A percentile compares a stretch with the other conserved stretches of the same genome.
Evolutionary conservation across 164 flowering plant species (phyloP).

Genomic region (Stephania japonica): DNA sequence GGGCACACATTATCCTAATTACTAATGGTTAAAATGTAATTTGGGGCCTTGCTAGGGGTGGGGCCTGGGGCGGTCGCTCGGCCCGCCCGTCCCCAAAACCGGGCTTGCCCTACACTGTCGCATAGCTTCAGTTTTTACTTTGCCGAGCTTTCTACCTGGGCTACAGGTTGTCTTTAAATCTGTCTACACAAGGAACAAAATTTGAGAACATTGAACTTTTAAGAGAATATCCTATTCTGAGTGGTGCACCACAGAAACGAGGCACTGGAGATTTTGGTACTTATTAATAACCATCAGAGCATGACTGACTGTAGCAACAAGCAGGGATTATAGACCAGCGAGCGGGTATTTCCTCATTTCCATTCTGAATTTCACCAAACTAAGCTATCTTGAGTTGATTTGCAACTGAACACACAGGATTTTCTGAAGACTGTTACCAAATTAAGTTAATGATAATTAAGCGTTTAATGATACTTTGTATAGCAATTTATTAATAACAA

Average conservation of each 20-base stretch:
- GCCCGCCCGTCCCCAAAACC: too few species aligned
- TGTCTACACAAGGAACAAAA: slow-evolving; percentile 37
- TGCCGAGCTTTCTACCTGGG: too few species aligned
- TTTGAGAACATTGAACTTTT: slow-evolving; percentile 66
- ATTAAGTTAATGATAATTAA: neutral
- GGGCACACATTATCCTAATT: too few species aligned
- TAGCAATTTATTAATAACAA: neutral
- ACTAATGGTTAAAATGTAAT: too few species aligned
- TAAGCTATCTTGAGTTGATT: slow-evolving; percentile 17
- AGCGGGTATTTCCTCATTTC: slow-evolving; percentile 13
- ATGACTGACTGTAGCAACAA: slow-evolving; percentile 35
- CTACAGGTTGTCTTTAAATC: slow-evolving; percentile 21
- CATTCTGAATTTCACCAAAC: slow-evolving; percentile 34
- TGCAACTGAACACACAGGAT: slow-evolving; percentile 48
- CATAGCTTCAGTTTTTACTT: neutral
- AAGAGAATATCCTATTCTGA: slow-evolving; percentile 49
- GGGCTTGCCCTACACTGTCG: too few species aligned
- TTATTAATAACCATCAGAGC: slow-evolving; percentile 51
- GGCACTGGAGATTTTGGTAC: slow-evolving; percentile 35
- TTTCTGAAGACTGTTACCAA: slow-evolving; percentile 57
- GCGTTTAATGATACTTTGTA: neutral
- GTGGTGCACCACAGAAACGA: slow-evolving; percentile 63
- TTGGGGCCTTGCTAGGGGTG: too few species aligned
- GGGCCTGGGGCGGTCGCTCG: too few species aligned
- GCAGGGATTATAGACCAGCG: slow-evolving; percentile 18